Percentiles rank a stretch among this genome's conserved stretches.
Conservation (phyloP, 306 rosid species). For the Gastrolobium villosum region DNA sequence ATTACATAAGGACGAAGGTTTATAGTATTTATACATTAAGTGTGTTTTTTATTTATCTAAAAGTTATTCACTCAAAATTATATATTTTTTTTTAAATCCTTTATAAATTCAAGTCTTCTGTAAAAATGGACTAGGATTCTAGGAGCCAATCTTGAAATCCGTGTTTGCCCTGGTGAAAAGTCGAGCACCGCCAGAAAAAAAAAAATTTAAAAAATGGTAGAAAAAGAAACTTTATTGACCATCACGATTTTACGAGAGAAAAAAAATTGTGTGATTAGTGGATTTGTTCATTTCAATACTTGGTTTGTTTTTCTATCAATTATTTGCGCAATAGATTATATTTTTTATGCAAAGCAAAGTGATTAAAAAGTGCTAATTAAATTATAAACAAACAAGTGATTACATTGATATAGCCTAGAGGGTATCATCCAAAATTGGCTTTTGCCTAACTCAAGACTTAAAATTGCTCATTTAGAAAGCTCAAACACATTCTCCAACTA, state of each 20-base stretch:
- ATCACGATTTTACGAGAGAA: not conserved
- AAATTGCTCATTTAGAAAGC: conserved; percentile 16
- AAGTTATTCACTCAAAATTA: not conserved
- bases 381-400: not conserved
- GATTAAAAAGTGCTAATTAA: conserved; percentile 5
- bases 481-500: conserved; percentile 30
- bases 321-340: conserved; percentile 29
- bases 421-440: conserved; percentile 31
- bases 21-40: no score
- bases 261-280: conserved; percentile 37
- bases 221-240: conserved; percentile 13
- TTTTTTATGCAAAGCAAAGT: conserved; percentile 27
- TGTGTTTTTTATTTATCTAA: no score
- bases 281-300: conserved; percentile 3
- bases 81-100: no score
- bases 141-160: conserved; percentile 19
- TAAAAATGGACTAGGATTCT: conserved; percentile 10
- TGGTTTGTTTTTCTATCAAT: conserved; percentile 26
- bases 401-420: conserved; percentile 38
- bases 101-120: not conserved
- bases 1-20: no score
- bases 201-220: not conserved
- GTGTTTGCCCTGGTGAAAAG: conserved; percentile 8
- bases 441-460: conserved; percentile 25
- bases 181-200: conserved; percentile 28